Base-by-base conservation (phyloP, 2,329 filamentous ascomycete species). In the Atkinsonella hypoxylon region DNA sequence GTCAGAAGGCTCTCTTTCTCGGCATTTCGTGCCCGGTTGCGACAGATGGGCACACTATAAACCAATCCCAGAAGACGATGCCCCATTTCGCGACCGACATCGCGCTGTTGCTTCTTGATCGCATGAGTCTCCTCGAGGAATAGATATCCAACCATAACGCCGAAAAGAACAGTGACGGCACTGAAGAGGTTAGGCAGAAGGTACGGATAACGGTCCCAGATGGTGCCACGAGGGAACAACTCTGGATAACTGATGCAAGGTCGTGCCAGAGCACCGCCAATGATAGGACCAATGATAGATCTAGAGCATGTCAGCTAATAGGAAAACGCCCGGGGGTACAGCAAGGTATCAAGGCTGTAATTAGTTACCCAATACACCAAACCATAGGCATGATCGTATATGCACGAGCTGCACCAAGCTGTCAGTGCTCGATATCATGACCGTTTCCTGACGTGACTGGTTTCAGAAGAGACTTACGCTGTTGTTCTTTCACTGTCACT, bases 371-470 rank as follows among this genome's bases (percentile, higher is more conserved):
- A 62, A 98, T 77, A 64, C 90, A 96, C 93, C 93, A 98, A 26
- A 97, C 88, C 64, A 95, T 89, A 7, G 93, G 93, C 89, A 98
- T 96, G 58, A 97, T 90, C 12, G 91, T 89, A 70, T 95, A 98
- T 47, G 91, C 93, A 59, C 88, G 87, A 58, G 90, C 86, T 89
- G 10, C 2, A n/a, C 17, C 13, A 32, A 45, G 20, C n/a, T 20
- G 39, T 22, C 40, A 5, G 22, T 6, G 6, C 6, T 26, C 22
- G 22, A 26, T 26, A 26, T 26, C 22, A 26, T 26, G 22, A 6
- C 22, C 3, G 6, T 26, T 26, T 6, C 6, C 6, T 3, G 22
- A 6, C 3, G 6, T 6, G 22, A 6, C 22, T 26, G 22, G 6
- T 26, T 26, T 6, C 22, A 26, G 22, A 26, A 13, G 3, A 31